phyloP scores from a whole-genome alignment of 345 rosid species.

The Camelina laxa region DNA sequence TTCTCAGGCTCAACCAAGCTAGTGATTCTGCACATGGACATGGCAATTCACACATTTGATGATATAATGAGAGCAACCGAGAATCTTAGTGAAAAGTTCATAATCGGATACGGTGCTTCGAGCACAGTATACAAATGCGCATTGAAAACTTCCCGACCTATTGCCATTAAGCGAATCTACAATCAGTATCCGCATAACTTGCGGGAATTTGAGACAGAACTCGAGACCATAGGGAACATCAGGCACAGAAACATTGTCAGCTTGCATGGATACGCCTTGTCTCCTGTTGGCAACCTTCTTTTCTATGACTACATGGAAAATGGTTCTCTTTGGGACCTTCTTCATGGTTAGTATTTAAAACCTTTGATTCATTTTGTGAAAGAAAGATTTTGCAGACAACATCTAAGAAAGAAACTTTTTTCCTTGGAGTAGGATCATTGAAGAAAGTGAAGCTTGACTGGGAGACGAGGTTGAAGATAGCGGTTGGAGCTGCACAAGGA shows the following conservation, averaged over 20 bases:
- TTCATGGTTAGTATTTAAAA: conserved; percentile 61
- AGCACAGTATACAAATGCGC: conserved; percentile 88
- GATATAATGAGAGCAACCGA: conserved; percentile 90
- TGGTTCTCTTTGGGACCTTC: conserved; percentile 96
- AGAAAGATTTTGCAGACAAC: neutral
- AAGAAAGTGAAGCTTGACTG: conserved; percentile 93
- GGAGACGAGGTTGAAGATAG: conserved; percentile 85
- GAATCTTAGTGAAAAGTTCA: conserved; percentile 74
- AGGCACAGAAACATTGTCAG: conserved; percentile 91
- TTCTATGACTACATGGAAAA: conserved; percentile 97
- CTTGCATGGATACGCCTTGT: conserved; percentile 85
- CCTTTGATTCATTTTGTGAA: neutral
- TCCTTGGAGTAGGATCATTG: conserved; percentile 53
- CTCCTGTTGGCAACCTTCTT: conserved; percentile 82
- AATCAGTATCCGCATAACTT: conserved; percentile 63
- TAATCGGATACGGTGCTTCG: conserved; percentile 87
- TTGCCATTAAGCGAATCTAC: conserved; percentile 90
- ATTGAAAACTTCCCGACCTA: conserved; percentile 79
- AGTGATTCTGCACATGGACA: conserved; percentile 93
- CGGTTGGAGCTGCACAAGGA: conserved; percentile 96
- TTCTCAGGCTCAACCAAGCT: conserved; percentile 74
- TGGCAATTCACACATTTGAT: conserved; percentile 88
- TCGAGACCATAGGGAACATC: conserved; percentile 89
- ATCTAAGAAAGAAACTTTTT: neutral
- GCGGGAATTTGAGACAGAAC: conserved; percentile 90